Evolutionary conservation across 2,329 filamentous ascomycete genomes (phyloP), one percentile per base, ranked within the genome.

Genomic region (Colletotrichum lini): DNA sequence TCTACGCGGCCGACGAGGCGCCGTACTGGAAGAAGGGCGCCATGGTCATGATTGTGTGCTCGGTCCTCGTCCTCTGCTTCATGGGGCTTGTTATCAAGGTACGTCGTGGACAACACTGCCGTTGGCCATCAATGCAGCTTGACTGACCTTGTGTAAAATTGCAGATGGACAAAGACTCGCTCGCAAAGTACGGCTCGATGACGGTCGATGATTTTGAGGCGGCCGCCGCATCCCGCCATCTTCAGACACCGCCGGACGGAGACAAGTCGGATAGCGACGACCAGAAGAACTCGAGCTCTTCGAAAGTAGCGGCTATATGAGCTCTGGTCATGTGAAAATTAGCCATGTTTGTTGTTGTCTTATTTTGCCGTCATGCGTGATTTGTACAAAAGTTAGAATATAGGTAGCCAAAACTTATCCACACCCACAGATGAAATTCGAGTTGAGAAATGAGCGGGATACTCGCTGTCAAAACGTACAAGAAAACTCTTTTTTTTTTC

Each of bases 1-100:
- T 84, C 12, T 83, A 82, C 64, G 71, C 80, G 1, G 79, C 79
- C 0, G 77, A 76, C 6, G 81, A 82, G 66, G 79, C 81, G 2
- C 79, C 79, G 8, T 73, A 81, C 79, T 60, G 81, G 80, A 78
- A 78, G 75, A 82, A 81, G 59, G 81, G 81, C 0, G 78, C 76
- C 9, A 80, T 82, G 44, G 73, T 80, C 2, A 80, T 82, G 77
- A 77, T 82, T 8, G 69, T 74, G 4, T 70, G 70, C 45, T 72
- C 70, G 18, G 50, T 62, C 3, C 44, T 72, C 18, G 72, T 73
- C 40, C 57, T 73, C 16, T 23, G 40, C 4, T 72, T 72, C 21
- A 72, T 73, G 69, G 67, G 62, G 10, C 50, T 72, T 5, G 65
- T 73, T 5, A 61, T 59, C 56, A 72, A 69, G 69, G 72, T 72